A percentile compares a stretch with the other conserved stretches of the same genome.
Conservation (phyloP, 352 stramenopile species). For the Globisporangium carolinianum region DNA sequence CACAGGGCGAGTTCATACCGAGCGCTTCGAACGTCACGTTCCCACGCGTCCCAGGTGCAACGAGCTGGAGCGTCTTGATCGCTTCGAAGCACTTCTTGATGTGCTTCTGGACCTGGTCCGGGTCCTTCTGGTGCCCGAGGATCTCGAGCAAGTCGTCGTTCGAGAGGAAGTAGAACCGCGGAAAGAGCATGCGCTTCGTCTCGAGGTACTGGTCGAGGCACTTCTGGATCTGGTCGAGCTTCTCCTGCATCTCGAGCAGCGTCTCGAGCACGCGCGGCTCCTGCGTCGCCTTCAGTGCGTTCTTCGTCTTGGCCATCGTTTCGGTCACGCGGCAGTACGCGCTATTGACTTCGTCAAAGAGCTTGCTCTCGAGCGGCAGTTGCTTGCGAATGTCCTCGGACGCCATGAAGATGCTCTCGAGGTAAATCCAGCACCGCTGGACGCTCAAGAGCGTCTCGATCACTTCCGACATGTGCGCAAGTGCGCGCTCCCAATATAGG, state of each 20-base stretch:
- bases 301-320: constrained; percentile 70
- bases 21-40: constrained; percentile 87
- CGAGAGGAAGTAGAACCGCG: constrained; percentile 86
- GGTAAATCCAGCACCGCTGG: constrained; percentile 93
- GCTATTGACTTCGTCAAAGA: constrained; percentile 86
- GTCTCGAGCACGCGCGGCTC: constrained; percentile 48
- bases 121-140: constrained; percentile 82
- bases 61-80: constrained; percentile 75
- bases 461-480: constrained; percentile 87
- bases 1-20: constrained; percentile 87
- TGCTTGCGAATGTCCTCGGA: constrained; percentile 94
- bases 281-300: constrained; percentile 66
- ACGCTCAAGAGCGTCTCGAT: constrained; percentile 86
- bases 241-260: constrained; percentile 78
- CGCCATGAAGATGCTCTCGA: constrained; percentile 94
- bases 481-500: constrained; percentile 81
- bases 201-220: constrained; percentile 85
- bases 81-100: constrained; percentile 92
- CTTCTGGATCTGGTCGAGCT: constrained; percentile 85
- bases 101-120: constrained; percentile 86
- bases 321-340: constrained; percentile 72
- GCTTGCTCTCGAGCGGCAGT: constrained; percentile 73
- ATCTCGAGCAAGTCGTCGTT: constrained; percentile 87
- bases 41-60: constrained; percentile 51
- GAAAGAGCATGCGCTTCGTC: constrained; percentile 85